Percentiles rank a stretch among this genome's conserved stretches.
Conservation (phyloP, 192 early-diverging fungal genomes). For the Linnemannia schmuckeri region DNA sequence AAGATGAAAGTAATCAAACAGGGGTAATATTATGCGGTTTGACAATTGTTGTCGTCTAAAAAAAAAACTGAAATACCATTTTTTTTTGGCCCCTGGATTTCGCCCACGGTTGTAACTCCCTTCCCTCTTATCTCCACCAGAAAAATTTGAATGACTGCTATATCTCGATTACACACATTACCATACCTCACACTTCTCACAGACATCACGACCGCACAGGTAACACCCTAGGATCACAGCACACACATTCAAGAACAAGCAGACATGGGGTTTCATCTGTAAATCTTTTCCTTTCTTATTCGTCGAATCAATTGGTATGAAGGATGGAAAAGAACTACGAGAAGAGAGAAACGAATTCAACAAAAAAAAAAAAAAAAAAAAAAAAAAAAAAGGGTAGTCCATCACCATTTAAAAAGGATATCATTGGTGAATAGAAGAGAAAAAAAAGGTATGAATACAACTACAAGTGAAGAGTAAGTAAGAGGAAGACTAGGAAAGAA, state of each 20-base stretch:
- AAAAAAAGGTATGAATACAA: slow-evolving; percentile 9
- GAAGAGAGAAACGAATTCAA: not conserved
- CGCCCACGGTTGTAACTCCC: no score
- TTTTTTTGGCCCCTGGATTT: no score
- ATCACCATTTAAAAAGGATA: slow-evolving; percentile 5
- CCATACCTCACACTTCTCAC: not conserved
- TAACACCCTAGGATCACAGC: not conserved
- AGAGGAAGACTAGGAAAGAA: slow-evolving; percentile 1
- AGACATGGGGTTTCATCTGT: not conserved
- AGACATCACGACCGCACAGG: not conserved
- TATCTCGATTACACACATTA: not conserved
- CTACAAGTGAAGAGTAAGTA: slow-evolving; percentile 10
- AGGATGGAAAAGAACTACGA: not conserved
- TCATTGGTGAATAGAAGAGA: slow-evolving; percentile 7
- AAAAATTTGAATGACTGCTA: not conserved
- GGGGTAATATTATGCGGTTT: no score
- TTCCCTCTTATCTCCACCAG: no score
- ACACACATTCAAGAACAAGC: no score
- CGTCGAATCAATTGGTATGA: not conserved
- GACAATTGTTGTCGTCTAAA: no score
- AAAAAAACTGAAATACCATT: no score
- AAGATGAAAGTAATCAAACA: no score
- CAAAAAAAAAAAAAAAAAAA: not conserved
- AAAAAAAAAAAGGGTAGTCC: not conserved
- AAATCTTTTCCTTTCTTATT: not conserved